Evolutionary conservation across 2,329 filamentous ascomycete species (phyloP), one percentile per base, ranked within the genome.

Genomic region (Botrytis porri): DNA sequence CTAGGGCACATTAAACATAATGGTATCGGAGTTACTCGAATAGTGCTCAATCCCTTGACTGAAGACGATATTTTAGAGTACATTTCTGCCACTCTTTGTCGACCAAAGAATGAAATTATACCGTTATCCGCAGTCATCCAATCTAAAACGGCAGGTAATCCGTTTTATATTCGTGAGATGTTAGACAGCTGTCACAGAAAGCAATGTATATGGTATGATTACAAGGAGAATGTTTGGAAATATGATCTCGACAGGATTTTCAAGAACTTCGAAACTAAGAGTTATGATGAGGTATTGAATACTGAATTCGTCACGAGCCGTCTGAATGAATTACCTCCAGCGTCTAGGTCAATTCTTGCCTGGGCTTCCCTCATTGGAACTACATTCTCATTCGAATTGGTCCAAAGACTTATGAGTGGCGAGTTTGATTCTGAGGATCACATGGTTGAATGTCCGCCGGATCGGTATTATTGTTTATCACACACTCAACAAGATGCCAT

Each of bases 141-240:
- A 80, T 94, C 78, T 1, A 79, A 79, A 70, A 95, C 93, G 14
- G 88, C 88, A 39, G 95, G 95, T 1, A 97, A 97, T 75, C 92
- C 73, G 16, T 98, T 97, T 79, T 97, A 96, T 79, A 92, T 97
- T 81, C 88, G 93, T 72, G 93, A 97, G 82, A 97, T 98, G 88
- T 87, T 98, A 7, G 93, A 93, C 79, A 91, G 92, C 4, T 97
- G 93, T 80, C 91, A 97, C 81, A 89, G 93, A 59, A 96, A 93
- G 80, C 91, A 91, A 77, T 97, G 93, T 81, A 92, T 98, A 67
- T 97, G 91, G 88, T 98, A 97, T 81, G 94, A 94, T 75, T 97
- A 96, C 86, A 90, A 90, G 77, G 89, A 92, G 76, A 93, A 90
- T 64, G 87, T 88, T 63, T 98, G 95, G 95, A 87, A 92, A 62